These are phyloP conservation scores for Geranium incanum DNA, from an alignment of 441 rosid genomes.

Conservation along the genomic window DNA sequence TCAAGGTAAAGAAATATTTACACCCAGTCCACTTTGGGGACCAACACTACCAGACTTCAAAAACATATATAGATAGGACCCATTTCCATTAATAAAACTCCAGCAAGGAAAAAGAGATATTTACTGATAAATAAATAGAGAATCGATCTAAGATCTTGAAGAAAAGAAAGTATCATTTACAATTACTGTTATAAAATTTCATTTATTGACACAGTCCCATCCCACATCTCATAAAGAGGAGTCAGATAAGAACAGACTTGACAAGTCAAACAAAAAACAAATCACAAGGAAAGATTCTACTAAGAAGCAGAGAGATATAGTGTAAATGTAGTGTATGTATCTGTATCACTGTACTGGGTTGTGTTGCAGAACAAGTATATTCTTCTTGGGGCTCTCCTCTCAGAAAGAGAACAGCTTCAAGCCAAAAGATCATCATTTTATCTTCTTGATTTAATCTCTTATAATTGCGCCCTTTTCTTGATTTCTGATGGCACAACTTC, in stretches of 20 bases:
- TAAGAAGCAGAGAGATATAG: neutral
- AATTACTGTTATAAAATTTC: neutral
- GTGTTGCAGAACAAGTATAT: neutral
- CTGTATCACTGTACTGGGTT: neutral
- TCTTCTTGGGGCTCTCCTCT: neutral
- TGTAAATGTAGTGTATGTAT: neutral
- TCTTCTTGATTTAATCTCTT: slow-evolving; percentile 8
- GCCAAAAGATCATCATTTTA: slow-evolving; percentile 6
- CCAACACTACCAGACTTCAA: neutral
- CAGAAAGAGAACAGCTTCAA: neutral
- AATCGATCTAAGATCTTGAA: slow-evolving; percentile 1
- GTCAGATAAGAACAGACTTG: slow-evolving; percentile 2
- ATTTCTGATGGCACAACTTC: neutral
- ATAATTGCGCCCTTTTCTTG: neutral
- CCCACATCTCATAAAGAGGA: neutral
- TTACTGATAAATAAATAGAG: slow-evolving; percentile 4
- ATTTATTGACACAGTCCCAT: neutral
- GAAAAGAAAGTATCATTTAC: neutral
- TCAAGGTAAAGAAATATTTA: too few species aligned
- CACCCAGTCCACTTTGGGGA: slow-evolving; percentile 7
- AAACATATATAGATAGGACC: slow-evolving; percentile 3
- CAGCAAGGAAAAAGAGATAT: neutral
- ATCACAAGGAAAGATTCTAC: slow-evolving; percentile 5
- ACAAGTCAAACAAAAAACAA: slow-evolving; percentile 8
- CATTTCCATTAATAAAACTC: neutral